Base-by-base conservation (phyloP, 2,329 filamentous ascomycete genomes). In the Apiospora koreana region DNA sequence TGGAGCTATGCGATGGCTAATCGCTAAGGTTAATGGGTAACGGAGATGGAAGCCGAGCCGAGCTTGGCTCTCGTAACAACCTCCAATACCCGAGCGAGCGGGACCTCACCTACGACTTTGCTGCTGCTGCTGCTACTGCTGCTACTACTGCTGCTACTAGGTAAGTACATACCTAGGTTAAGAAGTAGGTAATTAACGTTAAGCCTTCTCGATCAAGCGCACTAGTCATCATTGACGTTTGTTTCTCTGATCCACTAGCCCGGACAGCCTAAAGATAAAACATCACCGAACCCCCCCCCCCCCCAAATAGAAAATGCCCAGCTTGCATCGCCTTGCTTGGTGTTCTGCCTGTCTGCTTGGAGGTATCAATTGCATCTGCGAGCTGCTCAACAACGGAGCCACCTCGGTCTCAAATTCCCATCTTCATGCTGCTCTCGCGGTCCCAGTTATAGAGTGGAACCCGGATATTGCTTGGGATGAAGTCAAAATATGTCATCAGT, bases 201-300 rank as follows among this genome's bases (percentile, higher is more conserved):
- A 35, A 58, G 50, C 50, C 50, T 58, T 21, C 28, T 35, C 28
- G 50, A 28, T 58, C 50, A 35, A 58, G 31, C 9, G 21, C 31
- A 31, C 54, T 62, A 62, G 54, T 38, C 31, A 62, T 38, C 4
- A 18, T n/a, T 62, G 31, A 62, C 54, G 54, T 62, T 62, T 38
- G 54, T 62, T 62, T 38, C 54, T 62, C 31, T 62, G 31, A 62
- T 38, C 54, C 31, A 62, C 31, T 62, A 62, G 18, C n/a, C 54
- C 54, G 31, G 54, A 62, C 54, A 62, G 54, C 54, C 54, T 62
- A 62, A 62, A 38, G 25, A 58, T 21, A 16, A 58, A 58, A 62
- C 31, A n/a, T 62, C 18, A 16, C 28, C 48, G 16, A 21, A 16
- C 28, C 28, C 25, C 50, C 25, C 16, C 16, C 28, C 25, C 25